Conservation (phyloP, 768 basidiomycete genomes). For the Hemileccinum rubropunctum region DNA sequence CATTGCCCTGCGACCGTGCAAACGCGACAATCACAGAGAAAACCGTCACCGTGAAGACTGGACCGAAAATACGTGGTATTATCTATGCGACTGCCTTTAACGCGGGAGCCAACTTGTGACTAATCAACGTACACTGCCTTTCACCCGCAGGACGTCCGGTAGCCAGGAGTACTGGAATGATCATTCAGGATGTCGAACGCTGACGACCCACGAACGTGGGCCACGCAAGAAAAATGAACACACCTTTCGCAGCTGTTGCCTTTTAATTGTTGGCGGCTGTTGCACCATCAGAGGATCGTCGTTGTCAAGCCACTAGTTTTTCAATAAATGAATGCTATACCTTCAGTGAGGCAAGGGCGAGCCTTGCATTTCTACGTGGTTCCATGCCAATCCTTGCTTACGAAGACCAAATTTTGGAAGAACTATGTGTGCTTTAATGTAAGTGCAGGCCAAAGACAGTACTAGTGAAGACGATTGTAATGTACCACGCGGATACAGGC, state of each 20-base stretch:
- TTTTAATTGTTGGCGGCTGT: constrained; percentile 45
- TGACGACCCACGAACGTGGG: background rate
- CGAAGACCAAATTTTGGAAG: background rate
- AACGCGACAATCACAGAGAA: constrained; percentile 66
- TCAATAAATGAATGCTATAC: constrained; percentile 11
- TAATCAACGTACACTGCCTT: constrained; percentile 66
- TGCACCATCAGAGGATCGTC: background rate
- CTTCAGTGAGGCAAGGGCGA: constrained; percentile 25
- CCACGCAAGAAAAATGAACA: background rate
- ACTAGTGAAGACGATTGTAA: background rate
- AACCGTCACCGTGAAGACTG: constrained; percentile 79
- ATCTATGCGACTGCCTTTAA: constrained; percentile 44
- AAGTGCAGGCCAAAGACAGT: background rate
- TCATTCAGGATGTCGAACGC: background rate
- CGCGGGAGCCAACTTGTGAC: background rate
- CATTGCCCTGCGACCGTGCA: constrained; percentile 53
- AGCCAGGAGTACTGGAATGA: constrained; percentile 76
- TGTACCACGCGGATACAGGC: background rate
- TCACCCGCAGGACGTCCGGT: constrained; percentile 79
- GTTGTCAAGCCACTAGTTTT: background rate
- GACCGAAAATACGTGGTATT: constrained; percentile 68
- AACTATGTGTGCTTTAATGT: background rate
- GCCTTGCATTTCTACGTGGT: constrained; percentile 13
- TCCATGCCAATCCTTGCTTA: constrained; percentile 20
- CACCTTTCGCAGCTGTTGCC: constrained; percentile 54